Evolutionary conservation across 768 basidiomycete genomes (phyloP), one percentile per base, ranked within the genome.

Genomic region (Flagelloscypha sp.): DNA sequence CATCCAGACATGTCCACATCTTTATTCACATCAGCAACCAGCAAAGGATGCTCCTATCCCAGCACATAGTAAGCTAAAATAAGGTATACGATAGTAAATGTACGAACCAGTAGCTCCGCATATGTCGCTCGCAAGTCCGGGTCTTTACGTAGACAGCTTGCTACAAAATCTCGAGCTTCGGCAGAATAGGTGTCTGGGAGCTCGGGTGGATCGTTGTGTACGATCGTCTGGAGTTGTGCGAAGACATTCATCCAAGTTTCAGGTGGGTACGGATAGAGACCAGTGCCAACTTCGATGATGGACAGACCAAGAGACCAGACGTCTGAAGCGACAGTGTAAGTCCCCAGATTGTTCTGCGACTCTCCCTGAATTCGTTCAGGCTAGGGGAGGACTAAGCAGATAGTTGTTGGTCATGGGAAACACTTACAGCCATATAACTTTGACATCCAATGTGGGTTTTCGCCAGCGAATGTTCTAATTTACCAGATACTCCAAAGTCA

Each of bases 361-460:
- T 95, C 93, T 37, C 93, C 92, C 52, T 87, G 83, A 53, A 99
- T 98, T 19, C 95, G 81, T 53, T 99, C 94, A 24, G 94, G 95
- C 86, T 90, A 49, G 8, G 34, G 16, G 25, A 16, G 37, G 29
- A 5, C 25, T 27, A 21, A 45, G 31, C 13, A 10, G 22, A 30
- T 25, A 24, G 28, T 29, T 8, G 27, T 37, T 16, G 16, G 17
- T 16, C 21, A 38, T 11, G 10, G 33, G 27, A 33, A 48, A 17
- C 2, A 70, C 82, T 56, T 57, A 90, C 90, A 31, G 94, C 94
- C 92, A 99, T 98, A 58, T 99, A 99, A 42, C 79, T 84, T 57
- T 99, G 95, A 55, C 95, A 99, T 6, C 95, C 95, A 24, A 99
- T 97, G 50, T 98, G 98, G 5, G 95, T 99, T 61, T 93, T 94